These are phyloP conservation scores for Lagenidium giganteum DNA, from an alignment of 352 stramenopile genomes.

Conservation along the genomic window DNA sequence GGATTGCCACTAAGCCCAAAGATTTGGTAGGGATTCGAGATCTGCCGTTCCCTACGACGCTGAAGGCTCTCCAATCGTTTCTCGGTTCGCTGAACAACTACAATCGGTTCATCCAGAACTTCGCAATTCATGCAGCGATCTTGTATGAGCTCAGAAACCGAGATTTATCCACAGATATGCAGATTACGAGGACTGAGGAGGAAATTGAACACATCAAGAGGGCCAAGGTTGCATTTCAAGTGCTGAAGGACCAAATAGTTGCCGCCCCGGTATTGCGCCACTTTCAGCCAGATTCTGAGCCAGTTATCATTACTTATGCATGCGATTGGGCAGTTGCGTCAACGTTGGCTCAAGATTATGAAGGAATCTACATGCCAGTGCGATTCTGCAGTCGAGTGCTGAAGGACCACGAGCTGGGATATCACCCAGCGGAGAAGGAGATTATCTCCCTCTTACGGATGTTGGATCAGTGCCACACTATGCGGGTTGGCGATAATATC, in stretches of 20 bases:
- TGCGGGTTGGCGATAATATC: too few species aligned
- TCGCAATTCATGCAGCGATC: constrained; percentile 4
- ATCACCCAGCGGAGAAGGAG: constrained; percentile 15
- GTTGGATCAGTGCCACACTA: too few species aligned
- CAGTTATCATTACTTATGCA: constrained; percentile 14
- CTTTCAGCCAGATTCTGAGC: constrained; percentile 6
- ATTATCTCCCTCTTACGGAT: constrained; percentile 6
- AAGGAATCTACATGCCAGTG: constrained; percentile 14
- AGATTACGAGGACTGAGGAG: constrained; percentile 11
- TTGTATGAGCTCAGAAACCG: constrained; percentile 17
- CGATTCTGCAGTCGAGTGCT: constrained; percentile 15
- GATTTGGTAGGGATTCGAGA: neutral
- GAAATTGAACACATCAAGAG: constrained; percentile 14
- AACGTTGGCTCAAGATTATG: constrained; percentile 22
- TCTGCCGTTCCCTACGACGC: constrained; percentile 5
- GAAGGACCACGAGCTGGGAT: constrained; percentile 10
- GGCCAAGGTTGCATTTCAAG: constrained; percentile 12
- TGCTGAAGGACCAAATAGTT: constrained; percentile 20
- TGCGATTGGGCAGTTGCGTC: constrained; percentile 19
- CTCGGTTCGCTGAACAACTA: constrained; percentile 13
- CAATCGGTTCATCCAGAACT: constrained; percentile 17
- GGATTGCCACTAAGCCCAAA: constrained; percentile 5
- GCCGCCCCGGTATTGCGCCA: constrained; percentile 13
- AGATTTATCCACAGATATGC: too few species aligned
- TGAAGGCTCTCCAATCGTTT: constrained; percentile 17